Conservation (phyloP, 23 red algal genomes). For the Agarophyton chilense region DNA sequence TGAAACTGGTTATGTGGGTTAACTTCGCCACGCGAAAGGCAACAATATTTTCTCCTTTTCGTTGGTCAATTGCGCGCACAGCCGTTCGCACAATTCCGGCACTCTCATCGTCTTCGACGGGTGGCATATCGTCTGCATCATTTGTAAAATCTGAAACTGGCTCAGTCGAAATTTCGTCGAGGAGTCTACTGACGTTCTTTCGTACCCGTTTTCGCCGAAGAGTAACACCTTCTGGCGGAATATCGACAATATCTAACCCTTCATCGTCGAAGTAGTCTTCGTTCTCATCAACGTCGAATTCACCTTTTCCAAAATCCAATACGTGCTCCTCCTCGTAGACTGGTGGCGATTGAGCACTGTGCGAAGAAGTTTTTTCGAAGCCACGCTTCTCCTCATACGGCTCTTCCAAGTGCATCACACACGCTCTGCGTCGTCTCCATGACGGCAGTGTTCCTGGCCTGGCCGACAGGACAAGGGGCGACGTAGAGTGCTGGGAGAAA, state of each 20-base stretch:
- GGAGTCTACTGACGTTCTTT: conserved; percentile 14
- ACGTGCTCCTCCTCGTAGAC: neutral
- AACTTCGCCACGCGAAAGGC: conserved; percentile 86
- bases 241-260: neutral
- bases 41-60: conserved; percentile 85
- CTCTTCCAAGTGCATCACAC: neutral
- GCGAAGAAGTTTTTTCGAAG: neutral
- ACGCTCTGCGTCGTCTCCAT: neutral
- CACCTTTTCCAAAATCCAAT: neutral
- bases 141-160: conserved; percentile 23
- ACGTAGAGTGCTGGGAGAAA: neutral
- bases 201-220: conserved; percentile 26
- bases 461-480: neutral
- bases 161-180: conserved; percentile 43
- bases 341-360: neutral
- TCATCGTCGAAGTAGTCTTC: neutral
- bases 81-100: conserved; percentile 52
- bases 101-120: conserved; percentile 74
- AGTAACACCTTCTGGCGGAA: neutral
- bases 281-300: conserved; percentile 19
- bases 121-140: conserved; percentile 50
- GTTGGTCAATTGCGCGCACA: conserved; percentile 82
- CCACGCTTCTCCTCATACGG: neutral
- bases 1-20: conserved; percentile 79
- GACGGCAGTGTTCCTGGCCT: neutral